Evolutionary conservation across 345 rosid species (phyloP).

Genomic region (Eucalyptus pauciflora): DNA sequence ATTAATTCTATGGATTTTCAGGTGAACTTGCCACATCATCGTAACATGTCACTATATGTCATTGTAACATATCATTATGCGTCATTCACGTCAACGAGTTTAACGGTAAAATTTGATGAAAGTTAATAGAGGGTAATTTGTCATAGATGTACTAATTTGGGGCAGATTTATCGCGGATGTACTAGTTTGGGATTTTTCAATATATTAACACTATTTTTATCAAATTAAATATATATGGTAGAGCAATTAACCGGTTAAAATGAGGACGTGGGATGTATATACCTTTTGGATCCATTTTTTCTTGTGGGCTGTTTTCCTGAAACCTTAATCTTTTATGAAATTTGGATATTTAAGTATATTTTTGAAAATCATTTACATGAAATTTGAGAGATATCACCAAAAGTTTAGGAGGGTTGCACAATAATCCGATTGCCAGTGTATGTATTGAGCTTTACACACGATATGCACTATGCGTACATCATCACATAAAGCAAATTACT

Average conservation of each 20-base stretch:
- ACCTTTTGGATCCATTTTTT: neutral
- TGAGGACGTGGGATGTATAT: neutral
- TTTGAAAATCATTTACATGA: neutral
- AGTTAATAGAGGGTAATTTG: too few species aligned
- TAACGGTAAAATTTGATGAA: too few species aligned
- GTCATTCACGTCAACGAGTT: too few species aligned
- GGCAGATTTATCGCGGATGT: rapidly evolving
- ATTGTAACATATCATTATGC: too few species aligned
- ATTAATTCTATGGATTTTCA: too few species aligned
- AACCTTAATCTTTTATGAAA: neutral
- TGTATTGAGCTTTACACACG: neutral
- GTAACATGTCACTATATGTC: too few species aligned
- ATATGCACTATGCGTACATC: neutral
- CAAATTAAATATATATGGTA: too few species aligned
- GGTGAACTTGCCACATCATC: too few species aligned
- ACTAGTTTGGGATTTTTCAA: too few species aligned
- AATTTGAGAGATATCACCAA: neutral
- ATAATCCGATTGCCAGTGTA: neutral
- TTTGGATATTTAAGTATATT: neutral
- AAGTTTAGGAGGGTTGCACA: neutral
- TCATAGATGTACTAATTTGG: rapidly evolving
- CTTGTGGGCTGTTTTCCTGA: neutral
- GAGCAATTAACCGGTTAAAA: neutral
- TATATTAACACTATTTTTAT: too few species aligned
- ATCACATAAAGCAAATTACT: neutral